These are phyloP conservation scores for Peronospora tabacina DNA, from an alignment of 352 stramenopile species.

Conservation along the genomic window DNA sequence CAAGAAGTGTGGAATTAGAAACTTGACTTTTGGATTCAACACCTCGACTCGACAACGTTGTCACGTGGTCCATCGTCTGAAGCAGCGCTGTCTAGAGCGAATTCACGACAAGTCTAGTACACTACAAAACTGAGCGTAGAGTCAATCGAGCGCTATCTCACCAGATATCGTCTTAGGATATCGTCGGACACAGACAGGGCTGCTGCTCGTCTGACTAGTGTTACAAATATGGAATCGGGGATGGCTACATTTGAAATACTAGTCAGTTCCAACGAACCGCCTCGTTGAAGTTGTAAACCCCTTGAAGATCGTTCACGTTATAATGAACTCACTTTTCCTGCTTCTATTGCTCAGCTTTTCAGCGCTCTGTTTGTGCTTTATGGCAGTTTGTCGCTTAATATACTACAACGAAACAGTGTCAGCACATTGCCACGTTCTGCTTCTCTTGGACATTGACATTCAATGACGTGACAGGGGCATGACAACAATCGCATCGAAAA, in stretches of 20 bases:
- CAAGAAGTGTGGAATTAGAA: neutral
- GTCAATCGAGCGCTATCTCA: neutral
- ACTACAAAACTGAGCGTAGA: conserved; percentile 1
- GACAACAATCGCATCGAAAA: conserved; percentile 3
- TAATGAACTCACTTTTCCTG: conserved; percentile 5
- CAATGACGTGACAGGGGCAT: conserved; percentile 48
- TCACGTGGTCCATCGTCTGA: neutral
- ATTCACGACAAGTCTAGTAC: conserved; percentile 8
- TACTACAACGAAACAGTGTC: conserved; percentile 58
- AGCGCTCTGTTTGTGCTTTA: conserved; percentile 1
- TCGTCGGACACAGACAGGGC: too few species aligned
- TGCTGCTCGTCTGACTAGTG: too few species aligned
- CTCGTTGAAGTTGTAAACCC: too few species aligned
- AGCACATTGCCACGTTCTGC: conserved; percentile 80
- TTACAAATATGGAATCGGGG: too few species aligned
- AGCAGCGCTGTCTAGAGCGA: neutral
- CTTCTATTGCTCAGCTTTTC: conserved; percentile 10
- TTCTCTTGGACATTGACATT: conserved; percentile 63
- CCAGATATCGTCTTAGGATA: neutral
- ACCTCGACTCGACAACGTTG: too few species aligned
- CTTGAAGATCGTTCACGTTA: too few species aligned
- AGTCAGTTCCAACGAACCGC: too few species aligned
- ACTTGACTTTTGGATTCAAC: neutral
- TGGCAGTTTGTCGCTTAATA: conserved; percentile 48
- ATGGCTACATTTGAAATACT: too few species aligned